phyloP scores from a whole-genome alignment of 2,329 filamentous ascomycete species.

The Botrytis squamosa region DNA sequence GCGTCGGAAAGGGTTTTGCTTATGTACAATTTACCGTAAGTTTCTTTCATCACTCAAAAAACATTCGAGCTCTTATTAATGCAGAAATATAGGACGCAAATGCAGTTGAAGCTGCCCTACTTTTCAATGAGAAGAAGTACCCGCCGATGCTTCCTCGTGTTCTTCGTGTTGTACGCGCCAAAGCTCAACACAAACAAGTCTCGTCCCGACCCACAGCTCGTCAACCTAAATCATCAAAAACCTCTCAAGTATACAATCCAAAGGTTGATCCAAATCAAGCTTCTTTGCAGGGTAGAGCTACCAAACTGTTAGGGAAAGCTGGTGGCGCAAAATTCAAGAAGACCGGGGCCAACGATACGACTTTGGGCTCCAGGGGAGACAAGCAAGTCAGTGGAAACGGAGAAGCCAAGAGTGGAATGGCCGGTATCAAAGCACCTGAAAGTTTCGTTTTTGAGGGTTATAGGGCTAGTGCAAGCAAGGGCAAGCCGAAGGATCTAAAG shows the following conservation, averaged over 20 bases:
- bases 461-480: slow-evolving; percentile 66
- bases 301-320: slow-evolving; percentile 70
- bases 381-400: slow-evolving; percentile 13
- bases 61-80: slow-evolving; percentile 8
- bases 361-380: slow-evolving; percentile 30
- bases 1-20: slow-evolving; percentile 94
- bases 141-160: slow-evolving; percentile 89
- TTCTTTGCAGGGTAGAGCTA: slow-evolving; percentile 69
- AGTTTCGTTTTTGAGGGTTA: slow-evolving; percentile 79
- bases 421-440: slow-evolving; percentile 56
- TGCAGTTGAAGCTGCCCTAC: slow-evolving; percentile 83
- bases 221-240: slow-evolving; percentile 42
- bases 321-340: slow-evolving; percentile 49
- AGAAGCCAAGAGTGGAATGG: slow-evolving; percentile 24
- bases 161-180: slow-evolving; percentile 79
- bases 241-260: slow-evolving; percentile 54
- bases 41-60: slow-evolving; percentile 23
- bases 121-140: slow-evolving; percentile 87
- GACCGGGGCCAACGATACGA: slow-evolving; percentile 35
- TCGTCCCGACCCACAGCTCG: slow-evolving; percentile 31
- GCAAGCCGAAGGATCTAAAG: slow-evolving; percentile 61
- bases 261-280: slow-evolving; percentile 70
- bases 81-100: slow-evolving; percentile 63
- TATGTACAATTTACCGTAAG: slow-evolving; percentile 89
- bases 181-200: slow-evolving; percentile 43